A percentile compares a stretch with the other conserved stretches of the same genome.
These are phyloP conservation scores for Colletotrichum camelliae DNA, from an alignment of 2,329 filamentous ascomycete species.

Conservation along the genomic window DNA sequence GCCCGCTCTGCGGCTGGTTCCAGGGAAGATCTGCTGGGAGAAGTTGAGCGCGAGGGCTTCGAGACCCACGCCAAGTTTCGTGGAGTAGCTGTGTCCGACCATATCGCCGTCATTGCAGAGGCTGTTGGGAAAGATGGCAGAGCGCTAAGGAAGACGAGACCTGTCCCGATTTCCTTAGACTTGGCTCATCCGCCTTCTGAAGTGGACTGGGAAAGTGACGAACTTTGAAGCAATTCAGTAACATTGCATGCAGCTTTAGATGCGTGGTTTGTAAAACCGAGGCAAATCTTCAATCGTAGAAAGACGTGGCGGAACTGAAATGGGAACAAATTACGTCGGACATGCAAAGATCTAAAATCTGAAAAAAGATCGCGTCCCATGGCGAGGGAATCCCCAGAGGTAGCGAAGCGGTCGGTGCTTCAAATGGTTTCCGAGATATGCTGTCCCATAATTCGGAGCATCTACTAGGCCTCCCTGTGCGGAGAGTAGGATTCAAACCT, in stretches of 20 bases:
- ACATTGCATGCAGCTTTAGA: too few relatives aligned
- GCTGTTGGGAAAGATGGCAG: fast-evolving
- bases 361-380: not conserved
- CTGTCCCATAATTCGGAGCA: not conserved
- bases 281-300: too few relatives aligned
- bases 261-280: too few relatives aligned
- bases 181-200: not conserved
- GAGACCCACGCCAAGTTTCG: not conserved
- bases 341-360: not conserved
- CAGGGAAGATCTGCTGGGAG: fast-evolving
- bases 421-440: not conserved
- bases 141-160: not conserved
- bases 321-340: not conserved
- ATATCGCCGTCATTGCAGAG: fast-evolving
- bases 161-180: not conserved
- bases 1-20: fast-evolving
- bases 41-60: fast-evolving
- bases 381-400: fast-evolving
- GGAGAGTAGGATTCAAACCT: not conserved
- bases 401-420: not conserved
- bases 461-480: not conserved
- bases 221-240: not conserved
- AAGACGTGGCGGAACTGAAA: too few relatives aligned
- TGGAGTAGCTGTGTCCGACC: fast-evolving
- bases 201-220: not conserved